Base-by-base conservation (phyloP, 495 filamentous ascomycete species). In the Tuber microsphaerosporum region DNA sequence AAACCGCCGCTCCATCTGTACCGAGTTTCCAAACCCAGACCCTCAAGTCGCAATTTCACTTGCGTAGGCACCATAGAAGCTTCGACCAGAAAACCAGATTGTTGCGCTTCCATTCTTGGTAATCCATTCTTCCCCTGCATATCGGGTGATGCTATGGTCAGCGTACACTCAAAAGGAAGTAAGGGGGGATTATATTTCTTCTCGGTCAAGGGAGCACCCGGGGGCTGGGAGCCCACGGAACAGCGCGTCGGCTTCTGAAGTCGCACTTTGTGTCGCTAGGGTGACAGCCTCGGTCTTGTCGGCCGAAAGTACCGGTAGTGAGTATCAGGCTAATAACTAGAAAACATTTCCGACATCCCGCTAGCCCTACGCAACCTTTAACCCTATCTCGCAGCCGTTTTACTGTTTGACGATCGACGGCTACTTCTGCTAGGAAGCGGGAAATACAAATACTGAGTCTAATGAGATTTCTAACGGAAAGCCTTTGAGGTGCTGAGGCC, bases 71-170 rank as follows among this genome's bases (percentile, higher is more conserved):
- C 4, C 39, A 41, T 41, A 89, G 10, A 26, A 90, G 72, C 85
- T 91, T 91, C 1, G 90, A 89, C 72, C 91, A 82, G 75, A 91
- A 88, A 84, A 89, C 87, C 1, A 90, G 90, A 65, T 88, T 90
- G 73, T 90, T 87, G 80, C 84, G 84, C 85, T 90, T 92, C 91
- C 90, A 91, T 78, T 85, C 82, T 80, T 89, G 85, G 75, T 91
- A 92, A 71, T 91, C 91, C 81, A 89, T 87, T 41, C 87, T 83
- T 75, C 89, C 85, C n/a, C 88, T 87, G 83, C 87, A 92, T 76
- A 31, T 31, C 56, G 14, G 12, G n/a, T 31, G 14, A 31, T 26
- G 12, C 56, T 31, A 34, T 34, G 56, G 26, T 65, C 56, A 65
- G 56, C 56, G 19, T 12, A 34, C 17, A 4, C 12, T 31, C 26